These are phyloP conservation scores for Pelargonium australe DNA, from an alignment of 441 rosid species.

Conservation along the genomic window DNA sequence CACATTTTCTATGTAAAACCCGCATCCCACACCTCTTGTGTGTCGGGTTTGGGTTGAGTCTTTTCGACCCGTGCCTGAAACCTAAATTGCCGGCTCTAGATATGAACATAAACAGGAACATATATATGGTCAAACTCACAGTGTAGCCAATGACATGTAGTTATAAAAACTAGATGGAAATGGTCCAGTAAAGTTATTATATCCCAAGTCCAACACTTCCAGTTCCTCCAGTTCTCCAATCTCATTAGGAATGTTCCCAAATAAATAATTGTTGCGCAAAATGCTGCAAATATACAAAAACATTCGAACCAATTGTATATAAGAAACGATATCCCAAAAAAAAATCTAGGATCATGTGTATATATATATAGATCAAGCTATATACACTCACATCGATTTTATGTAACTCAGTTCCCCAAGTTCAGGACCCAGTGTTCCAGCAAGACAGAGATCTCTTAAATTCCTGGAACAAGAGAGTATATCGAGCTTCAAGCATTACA, in stretches of 20 bases:
- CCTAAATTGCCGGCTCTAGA: too few species aligned
- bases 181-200: constrained; percentile 62
- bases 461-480: constrained; percentile 33
- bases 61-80: too few species aligned
- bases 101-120: not conserved
- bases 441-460: constrained; percentile 62
- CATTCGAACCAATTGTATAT: not conserved
- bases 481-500: constrained; percentile 13
- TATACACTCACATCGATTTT: constrained; percentile 63
- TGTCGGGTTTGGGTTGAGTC: too few species aligned
- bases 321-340: constrained; percentile 4
- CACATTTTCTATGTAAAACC: too few species aligned
- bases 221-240: constrained; percentile 58
- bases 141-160: constrained; percentile 39
- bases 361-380: not conserved
- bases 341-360: not conserved
- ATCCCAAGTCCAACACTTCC: constrained; percentile 78
- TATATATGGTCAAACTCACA: constrained; percentile 30
- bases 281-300: constrained; percentile 36
- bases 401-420: constrained; percentile 46
- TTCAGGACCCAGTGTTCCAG: constrained; percentile 69
- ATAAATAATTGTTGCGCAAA: constrained; percentile 78
- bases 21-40: too few species aligned
- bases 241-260: constrained; percentile 65
- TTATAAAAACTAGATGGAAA: constrained; percentile 39